phyloP scores from a whole-genome alignment of 306 rosid species.

The Spatholobus suberectus region DNA sequence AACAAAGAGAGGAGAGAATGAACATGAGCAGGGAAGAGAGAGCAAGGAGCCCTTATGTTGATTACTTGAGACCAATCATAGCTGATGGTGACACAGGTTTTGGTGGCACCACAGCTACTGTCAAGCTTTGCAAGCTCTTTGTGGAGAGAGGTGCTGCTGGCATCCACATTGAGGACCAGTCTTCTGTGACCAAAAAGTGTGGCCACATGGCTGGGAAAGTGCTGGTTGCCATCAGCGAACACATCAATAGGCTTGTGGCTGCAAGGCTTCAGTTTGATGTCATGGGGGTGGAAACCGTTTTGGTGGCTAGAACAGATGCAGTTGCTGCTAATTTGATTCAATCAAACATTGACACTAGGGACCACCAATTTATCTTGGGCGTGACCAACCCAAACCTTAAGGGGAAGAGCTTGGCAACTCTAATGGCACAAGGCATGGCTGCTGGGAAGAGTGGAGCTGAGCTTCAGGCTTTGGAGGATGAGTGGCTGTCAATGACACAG shows the following conservation, averaged over 20 bases:
- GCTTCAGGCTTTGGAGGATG: conserved; percentile 81
- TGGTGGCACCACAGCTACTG: conserved; percentile 88
- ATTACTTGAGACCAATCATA: conserved; percentile 88
- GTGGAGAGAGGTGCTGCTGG: conserved; percentile 99
- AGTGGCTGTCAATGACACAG: conserved; percentile 70
- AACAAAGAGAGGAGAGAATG: conserved; percentile 90
- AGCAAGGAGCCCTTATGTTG: conserved; percentile 75
- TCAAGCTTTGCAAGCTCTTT: conserved; percentile 95
- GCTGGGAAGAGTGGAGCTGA: conserved; percentile 74
- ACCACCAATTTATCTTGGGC: conserved; percentile 88
- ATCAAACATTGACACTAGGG: conserved; percentile 81
- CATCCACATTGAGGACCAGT: conserved; percentile 95
- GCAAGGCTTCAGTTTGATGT: conserved; percentile 95
- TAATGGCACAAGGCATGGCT: conserved; percentile 70
- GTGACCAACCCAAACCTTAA: conserved; percentile 67
- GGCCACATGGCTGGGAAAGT: conserved; percentile 99
- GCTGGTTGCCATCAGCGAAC: conserved; percentile 79
- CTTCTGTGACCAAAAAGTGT: conserved; percentile 88
- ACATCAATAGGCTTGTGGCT: conserved; percentile 88
- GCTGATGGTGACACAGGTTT: conserved; percentile 96
- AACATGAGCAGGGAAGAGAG: conserved; percentile 81
- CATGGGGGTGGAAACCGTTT: conserved; percentile 88
- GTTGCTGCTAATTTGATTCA: conserved; percentile 83
- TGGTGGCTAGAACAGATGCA: conserved; percentile 95
- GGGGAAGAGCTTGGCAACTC: conserved; percentile 64